phyloP scores from a whole-genome alignment of 257 asterid species.

The Henckelia pumila region DNA sequence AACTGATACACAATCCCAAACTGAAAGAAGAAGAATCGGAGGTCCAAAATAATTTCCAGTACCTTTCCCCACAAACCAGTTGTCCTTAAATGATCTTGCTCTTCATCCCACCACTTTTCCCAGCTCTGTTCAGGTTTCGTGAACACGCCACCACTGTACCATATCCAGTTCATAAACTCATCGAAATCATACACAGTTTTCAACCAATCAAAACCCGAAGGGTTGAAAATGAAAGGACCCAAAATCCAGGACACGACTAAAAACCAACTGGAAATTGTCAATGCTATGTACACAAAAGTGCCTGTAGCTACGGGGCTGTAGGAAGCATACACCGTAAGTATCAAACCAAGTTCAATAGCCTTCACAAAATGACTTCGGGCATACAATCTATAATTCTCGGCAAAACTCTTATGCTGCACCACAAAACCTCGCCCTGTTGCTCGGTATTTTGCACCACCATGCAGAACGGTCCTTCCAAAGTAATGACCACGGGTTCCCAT shows the following conservation, averaged over 20 bases:
- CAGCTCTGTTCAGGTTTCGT: constrained; percentile 94
- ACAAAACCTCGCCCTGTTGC: constrained; percentile 99
- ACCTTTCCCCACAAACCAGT: constrained; percentile 91
- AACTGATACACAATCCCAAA: constrained; percentile 91
- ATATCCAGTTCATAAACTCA: constrained; percentile 93
- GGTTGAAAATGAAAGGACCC: constrained; percentile 91
- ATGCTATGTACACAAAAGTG: constrained; percentile 78
- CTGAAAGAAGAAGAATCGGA: constrained; percentile 98
- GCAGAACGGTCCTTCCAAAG: constrained; percentile 95
- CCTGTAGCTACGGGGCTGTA: constrained; percentile 86
- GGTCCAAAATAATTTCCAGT: constrained; percentile 73
- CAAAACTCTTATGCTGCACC: constrained; percentile 89
- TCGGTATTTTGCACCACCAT: constrained; percentile 97
- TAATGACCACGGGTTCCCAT: constrained; percentile 99
- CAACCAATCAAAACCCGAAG: constrained; percentile 96
- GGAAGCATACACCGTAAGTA: constrained; percentile 83
- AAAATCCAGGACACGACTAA: constrained; percentile 87
- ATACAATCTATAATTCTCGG: constrained; percentile 81
- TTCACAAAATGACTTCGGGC: constrained; percentile 97
- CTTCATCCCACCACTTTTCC: constrained; percentile 99
- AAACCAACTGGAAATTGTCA: constrained; percentile 97
- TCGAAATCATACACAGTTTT: constrained; percentile 94
- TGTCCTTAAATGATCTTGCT: constrained; percentile 93
- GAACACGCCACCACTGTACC: constrained; percentile 93
- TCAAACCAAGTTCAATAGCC: constrained; percentile 93